Evolutionary conservation across 73 alveolate species (phyloP).

Genomic region (Durusdinium trenchii): DNA sequence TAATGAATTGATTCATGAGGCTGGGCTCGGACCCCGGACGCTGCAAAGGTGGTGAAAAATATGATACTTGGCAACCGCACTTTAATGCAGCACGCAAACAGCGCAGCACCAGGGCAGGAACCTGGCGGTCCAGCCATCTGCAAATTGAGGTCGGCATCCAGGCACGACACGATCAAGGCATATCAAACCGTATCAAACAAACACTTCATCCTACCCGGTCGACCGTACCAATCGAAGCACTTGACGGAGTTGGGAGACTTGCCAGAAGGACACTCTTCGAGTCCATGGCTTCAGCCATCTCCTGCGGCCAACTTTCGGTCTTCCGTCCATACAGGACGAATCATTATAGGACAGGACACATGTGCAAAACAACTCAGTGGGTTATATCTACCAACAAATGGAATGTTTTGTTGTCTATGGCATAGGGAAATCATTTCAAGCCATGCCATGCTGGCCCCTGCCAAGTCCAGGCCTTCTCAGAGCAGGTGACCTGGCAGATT

Average conservation of each 20-base stretch:
- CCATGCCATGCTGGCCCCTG: neutral
- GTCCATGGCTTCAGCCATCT: slow-evolving; percentile 44
- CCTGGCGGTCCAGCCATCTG: neutral
- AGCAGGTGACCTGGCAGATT: neutral
- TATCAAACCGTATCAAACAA: neutral
- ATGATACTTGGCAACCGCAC: neutral
- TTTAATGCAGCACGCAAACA: slow-evolving; percentile 78
- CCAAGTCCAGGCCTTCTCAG: neutral
- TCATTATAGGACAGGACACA: neutral
- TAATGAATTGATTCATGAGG: too few species aligned
- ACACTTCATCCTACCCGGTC: neutral
- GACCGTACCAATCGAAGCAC: neutral
- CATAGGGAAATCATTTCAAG: neutral
- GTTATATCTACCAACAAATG: neutral
- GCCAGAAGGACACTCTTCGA: neutral
- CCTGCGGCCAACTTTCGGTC: neutral
- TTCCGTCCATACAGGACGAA: neutral
- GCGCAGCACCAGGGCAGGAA: slow-evolving; percentile 71
- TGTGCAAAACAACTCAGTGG: neutral
- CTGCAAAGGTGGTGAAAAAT: too few species aligned
- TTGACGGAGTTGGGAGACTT: neutral
- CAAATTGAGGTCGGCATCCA: neutral
- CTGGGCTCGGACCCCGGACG: too few species aligned
- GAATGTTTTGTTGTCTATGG: neutral
- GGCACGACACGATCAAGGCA: neutral